Conservation (phyloP, 2,329 filamentous ascomycete species). For the Pseudocercospora ulei region DNA sequence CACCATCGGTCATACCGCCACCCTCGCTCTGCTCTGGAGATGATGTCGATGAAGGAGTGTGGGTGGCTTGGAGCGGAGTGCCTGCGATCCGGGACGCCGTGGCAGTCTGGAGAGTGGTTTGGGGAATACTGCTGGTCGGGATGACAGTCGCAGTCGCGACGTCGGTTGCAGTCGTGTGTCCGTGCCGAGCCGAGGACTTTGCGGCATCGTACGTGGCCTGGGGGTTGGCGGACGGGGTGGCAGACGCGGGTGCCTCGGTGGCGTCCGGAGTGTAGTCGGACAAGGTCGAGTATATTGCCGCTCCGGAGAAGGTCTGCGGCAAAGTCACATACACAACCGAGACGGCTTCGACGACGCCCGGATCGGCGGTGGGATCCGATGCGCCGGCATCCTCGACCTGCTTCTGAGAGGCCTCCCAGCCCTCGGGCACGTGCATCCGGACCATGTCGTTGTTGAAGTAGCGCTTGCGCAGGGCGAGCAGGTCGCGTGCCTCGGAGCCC, state of each 20-base stretch:
- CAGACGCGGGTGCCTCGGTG: conserved; percentile 14
- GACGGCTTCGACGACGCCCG: conserved; percentile 24
- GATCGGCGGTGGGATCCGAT: neutral
- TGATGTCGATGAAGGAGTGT: conserved; percentile 14
- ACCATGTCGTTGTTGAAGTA: conserved; percentile 25
- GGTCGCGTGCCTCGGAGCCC: conserved; percentile 25
- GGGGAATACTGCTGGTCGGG: conserved; percentile 11
- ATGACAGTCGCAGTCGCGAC: conserved; percentile 17
- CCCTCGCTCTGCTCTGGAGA: conserved; percentile 15
- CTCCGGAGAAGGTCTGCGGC: conserved; percentile 44
- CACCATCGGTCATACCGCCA: conserved; percentile 39
- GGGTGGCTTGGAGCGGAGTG: conserved; percentile 24
- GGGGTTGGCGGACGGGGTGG: conserved; percentile 12
- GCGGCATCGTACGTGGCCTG: conserved; percentile 16
- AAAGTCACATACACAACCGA: conserved; percentile 48
- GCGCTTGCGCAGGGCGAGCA: conserved; percentile 25
- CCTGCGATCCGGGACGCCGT: conserved; percentile 17
- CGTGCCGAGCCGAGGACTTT: conserved; percentile 13
- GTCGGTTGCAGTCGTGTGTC: conserved; percentile 7
- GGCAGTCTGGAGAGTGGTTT: conserved; percentile 21
- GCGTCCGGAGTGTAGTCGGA: conserved; percentile 16
- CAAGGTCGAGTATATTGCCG: conserved; percentile 32
- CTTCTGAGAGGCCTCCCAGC: conserved; percentile 18
- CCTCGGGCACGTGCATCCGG: conserved; percentile 27
- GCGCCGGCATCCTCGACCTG: neutral